Evolutionary conservation across 306 rosid species (phyloP), one percentile per base, ranked within the genome.

Genomic region (Begonia fuchsioides): DNA sequence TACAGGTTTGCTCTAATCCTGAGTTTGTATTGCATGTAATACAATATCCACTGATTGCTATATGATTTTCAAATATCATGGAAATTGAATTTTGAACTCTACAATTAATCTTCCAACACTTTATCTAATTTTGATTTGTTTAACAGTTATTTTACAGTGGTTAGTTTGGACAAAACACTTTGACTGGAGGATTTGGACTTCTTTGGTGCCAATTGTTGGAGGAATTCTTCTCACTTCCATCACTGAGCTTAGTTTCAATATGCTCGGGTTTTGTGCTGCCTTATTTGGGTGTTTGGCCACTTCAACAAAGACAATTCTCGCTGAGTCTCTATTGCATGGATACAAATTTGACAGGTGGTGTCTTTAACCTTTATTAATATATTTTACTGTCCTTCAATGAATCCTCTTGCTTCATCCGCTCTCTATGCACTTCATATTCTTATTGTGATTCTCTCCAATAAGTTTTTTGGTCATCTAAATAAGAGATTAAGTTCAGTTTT

Each of bases 231-330:
- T 90, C 32, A 79, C 97, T 26, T 90, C 97, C 47, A 70, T 84
- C 12, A 84, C 97, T 51, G 97, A 90, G 71, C 84, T 90, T 64
- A 90, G 90, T 64, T 90, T 90, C 73, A 90, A 90, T 53, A 81
- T 67, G 77, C 67, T 90, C 39, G 95, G 97, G 39, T 90, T 90
- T 66, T 90, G 95, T 72, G 97, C 97, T 62, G 95, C 97, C 64
- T 76, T 90, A 61, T 65, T 90, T 72, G 97, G 97, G 38, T 90
- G 97, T 61, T 75, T 90, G 60, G 97, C 97, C 67, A 90, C 97
- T 55, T 90, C 97, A 56, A 90, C 97, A 13, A 90, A 90, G 67
- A 90, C 95, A 32, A 90, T 90, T 63, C 95, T 90, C 41, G 97
- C 97, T 0, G 97, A 90, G 57, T 76, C 95, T 55, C 69, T 90